Percentiles rank a stretch among this genome's conserved stretches.
These are phyloP conservation scores for Paramecium sexaurelia DNA, from an alignment of 73 alveolate genomes.

Conservation along the genomic window DNA sequence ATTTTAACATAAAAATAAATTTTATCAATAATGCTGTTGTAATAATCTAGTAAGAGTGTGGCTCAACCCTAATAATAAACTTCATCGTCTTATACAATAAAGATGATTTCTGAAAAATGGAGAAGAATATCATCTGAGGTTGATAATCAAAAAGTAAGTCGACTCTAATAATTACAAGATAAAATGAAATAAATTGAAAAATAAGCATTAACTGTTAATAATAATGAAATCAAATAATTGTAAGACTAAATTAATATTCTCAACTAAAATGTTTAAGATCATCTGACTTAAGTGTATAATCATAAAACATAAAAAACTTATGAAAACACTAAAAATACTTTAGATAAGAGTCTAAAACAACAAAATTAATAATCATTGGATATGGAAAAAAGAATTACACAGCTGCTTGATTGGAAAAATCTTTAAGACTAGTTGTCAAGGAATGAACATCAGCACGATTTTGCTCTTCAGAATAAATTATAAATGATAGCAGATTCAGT, in stretches of 20 bases:
- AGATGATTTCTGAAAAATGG: conserved; percentile 18
- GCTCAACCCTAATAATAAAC: background rate
- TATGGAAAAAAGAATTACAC: background rate
- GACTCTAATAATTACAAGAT: background rate
- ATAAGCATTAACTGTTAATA: background rate
- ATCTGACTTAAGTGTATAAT: background rate
- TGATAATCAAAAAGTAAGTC: background rate
- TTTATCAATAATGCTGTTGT: conserved; percentile 1
- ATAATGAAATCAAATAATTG: background rate
- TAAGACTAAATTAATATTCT: background rate
- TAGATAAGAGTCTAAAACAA: background rate
- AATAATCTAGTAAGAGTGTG: background rate
- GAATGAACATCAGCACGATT: background rate
- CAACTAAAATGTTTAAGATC: background rate
- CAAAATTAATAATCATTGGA: background rate
- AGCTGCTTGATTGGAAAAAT: background rate
- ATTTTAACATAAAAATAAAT: background rate
- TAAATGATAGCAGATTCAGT: background rate
- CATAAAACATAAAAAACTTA: background rate
- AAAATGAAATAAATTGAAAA: background rate
- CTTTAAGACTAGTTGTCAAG: background rate
- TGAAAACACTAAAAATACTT: background rate
- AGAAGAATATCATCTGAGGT: background rate
- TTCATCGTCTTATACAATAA: background rate
- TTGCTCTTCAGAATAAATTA: background rate